phyloP scores from a whole-genome alignment of 371 early-diverging fungal genomes.

The Lichtheimia corymbifera region DNA sequence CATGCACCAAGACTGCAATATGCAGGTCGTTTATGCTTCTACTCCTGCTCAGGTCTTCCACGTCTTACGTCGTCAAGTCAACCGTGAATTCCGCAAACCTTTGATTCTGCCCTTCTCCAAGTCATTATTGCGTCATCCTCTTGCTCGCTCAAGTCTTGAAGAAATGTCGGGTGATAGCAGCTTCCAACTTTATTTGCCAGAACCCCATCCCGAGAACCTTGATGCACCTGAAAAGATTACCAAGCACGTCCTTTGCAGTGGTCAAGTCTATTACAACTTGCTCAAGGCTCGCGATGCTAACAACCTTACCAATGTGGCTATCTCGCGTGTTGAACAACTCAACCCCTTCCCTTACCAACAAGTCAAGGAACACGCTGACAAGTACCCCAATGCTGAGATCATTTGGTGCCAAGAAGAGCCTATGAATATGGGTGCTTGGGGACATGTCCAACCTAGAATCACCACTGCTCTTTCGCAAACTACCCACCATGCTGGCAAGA shows the following conservation, averaged over 20 bases:
- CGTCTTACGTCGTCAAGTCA: conserved; percentile 91
- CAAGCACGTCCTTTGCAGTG: conserved; percentile 91
- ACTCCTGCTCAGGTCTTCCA: conserved; percentile 98
- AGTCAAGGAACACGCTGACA: conserved; percentile 81
- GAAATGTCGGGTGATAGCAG: conserved; percentile 84
- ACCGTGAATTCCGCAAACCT: conserved; percentile 97
- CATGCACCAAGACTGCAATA: conserved; percentile 96
- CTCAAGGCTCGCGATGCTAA: conserved; percentile 86
- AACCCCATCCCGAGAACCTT: conserved; percentile 80
- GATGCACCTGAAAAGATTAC: conserved; percentile 78
- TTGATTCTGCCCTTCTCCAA: conserved; percentile 91
- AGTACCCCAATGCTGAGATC: conserved; percentile 87
- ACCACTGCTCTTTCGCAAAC: conserved; percentile 79
- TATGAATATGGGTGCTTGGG: conserved; percentile 92
- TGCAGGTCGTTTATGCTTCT: conserved; percentile 94
- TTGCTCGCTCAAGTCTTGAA: conserved; percentile 78
- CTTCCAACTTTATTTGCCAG: conserved; percentile 92
- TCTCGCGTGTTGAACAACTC: conserved; percentile 94
- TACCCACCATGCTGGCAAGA: conserved; percentile 67
- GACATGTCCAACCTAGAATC: conserved; percentile 86
- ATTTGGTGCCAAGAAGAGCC: conserved; percentile 97
- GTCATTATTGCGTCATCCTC: conserved; percentile 91
- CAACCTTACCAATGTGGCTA: conserved; percentile 82
- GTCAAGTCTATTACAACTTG: conserved; percentile 95
- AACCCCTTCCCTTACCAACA: conserved; percentile 96